phyloP scores from a whole-genome alignment of 2,329 filamentous ascomycete species.

The Alternaria angustiovoidea region DNA sequence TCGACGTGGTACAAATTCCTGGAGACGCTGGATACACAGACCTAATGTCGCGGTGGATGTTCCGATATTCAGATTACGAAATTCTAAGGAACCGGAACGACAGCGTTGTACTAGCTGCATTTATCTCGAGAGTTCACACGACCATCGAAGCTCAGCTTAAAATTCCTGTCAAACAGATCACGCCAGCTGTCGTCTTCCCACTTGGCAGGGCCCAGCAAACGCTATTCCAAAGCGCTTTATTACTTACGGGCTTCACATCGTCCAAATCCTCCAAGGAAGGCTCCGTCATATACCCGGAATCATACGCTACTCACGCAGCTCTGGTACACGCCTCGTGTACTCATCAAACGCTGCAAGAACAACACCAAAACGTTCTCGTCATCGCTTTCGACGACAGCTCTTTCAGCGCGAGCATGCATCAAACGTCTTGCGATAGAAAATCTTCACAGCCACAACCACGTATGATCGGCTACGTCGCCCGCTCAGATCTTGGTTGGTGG shows the following conservation, averaged over 20 bases:
- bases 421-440: slow-evolving; percentile 12
- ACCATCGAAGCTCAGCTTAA: slow-evolving; percentile 27
- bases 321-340: slow-evolving; percentile 7
- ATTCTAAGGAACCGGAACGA: slow-evolving; percentile 22
- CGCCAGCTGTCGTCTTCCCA: slow-evolving; percentile 26
- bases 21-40: slow-evolving; percentile 35
- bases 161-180: slow-evolving; percentile 19
- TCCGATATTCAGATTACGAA: slow-evolving; percentile 7
- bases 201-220: slow-evolving; percentile 16
- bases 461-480: slow-evolving; percentile 16
- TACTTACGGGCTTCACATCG: slow-evolving; percentile 23
- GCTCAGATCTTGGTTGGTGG: slow-evolving; percentile 37
- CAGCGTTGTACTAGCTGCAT: slow-evolving; percentile 24
- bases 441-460: slow-evolving; percentile 14
- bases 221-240: slow-evolving; percentile 29
- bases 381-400: slow-evolving; percentile 38
- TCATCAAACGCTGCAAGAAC: neutral
- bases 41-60: slow-evolving; percentile 34
- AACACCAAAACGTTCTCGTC: slow-evolving; percentile 30
- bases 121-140: slow-evolving; percentile 24
- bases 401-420: slow-evolving; percentile 32
- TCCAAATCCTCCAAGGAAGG: neutral
- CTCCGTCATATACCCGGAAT: slow-evolving; percentile 24
- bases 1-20: slow-evolving; percentile 31
- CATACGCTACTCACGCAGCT: slow-evolving; percentile 10